Evolutionary conservation across 2,329 filamentous ascomycete genomes (phyloP), one percentile per base, ranked within the genome.

Genomic region (Fusarium tjaetaba): DNA sequence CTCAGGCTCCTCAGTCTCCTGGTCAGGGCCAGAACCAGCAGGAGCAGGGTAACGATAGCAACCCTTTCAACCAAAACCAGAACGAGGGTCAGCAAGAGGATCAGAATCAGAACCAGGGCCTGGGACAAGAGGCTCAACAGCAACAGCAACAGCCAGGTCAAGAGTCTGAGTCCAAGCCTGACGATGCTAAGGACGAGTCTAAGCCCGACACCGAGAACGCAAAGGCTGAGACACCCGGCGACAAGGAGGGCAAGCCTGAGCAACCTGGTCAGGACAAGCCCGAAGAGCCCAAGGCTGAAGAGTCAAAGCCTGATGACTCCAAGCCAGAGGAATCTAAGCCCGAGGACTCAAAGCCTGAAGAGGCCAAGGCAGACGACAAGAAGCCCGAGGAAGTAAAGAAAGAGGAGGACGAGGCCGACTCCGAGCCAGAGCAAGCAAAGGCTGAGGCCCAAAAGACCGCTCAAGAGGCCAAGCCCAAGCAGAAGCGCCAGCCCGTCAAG

Each of bases 91-190:
- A 62, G 39, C 30, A 45, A 43, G 42, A 70, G 43, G 45, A 52
- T 5, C 65, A 68, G 61, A 39, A 39, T 6, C 42, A 26, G n/a
- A 18, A 11, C 18, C 68, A 68, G 26, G 38, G 28, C 14, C 46
- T 66, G 8, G 42, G n/a, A 36, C 59, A 63, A 36, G 51, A 64
- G 22, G 22, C 55, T 53, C 62, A 74, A 22, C 68, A 72, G 15
- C 62, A 74, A 22, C 68, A 72, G 15, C 62, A 42, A 46, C 68
- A 72, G 22, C 49, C 41, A 51, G 71, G 71, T 13, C 61, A 75
- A 61, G 61, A 58, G 61, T 42, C 66, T 11, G 59, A 45, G 30
- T 34, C 68, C 38, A 71, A 71, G 46, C n/a, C 65, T 1, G 39
- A 59, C 15, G 59, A 45, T n/a, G 24, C 51, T 14, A 42, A 60